These are phyloP conservation scores for Aspergillus diversus DNA, from an alignment of 495 filamentous ascomycete genomes.

Conservation along the genomic window DNA sequence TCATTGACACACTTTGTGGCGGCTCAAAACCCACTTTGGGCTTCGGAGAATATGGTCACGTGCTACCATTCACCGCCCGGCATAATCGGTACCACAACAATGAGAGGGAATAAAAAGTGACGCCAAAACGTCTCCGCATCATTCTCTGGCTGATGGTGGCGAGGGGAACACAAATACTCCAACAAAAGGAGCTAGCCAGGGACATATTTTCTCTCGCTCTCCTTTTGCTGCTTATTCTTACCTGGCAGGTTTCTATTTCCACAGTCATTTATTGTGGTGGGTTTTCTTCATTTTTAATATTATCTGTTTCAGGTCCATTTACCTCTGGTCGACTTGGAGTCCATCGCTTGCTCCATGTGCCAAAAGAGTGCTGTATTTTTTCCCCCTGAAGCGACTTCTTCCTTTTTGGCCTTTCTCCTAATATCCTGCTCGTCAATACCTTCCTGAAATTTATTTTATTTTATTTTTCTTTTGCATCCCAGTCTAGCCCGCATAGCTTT, in stretches of 20 bases:
- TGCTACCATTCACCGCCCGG: constrained; percentile 37
- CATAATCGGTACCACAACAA: constrained; percentile 10
- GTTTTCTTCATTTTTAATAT: no score
- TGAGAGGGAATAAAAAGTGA: constrained; percentile 8
- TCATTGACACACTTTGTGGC: constrained; percentile 49
- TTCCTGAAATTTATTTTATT: neutral
- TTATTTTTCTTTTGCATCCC: neutral
- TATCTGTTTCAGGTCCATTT: no score
- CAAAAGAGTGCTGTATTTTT: no score
- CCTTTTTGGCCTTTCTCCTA: no score
- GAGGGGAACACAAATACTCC: neutral
- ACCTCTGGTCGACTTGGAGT: no score
- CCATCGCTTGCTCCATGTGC: no score
- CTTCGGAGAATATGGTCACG: constrained; percentile 28
- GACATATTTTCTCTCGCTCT: neutral
- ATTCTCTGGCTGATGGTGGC: neutral
- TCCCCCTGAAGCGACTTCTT: no score
- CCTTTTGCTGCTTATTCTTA: neutral
- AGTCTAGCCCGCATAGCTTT: neutral
- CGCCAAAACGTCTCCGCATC: constrained; percentile 10
- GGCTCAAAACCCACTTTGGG: constrained; percentile 52
- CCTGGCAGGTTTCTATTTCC: no score
- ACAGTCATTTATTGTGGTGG: no score
- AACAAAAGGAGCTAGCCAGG: neutral
- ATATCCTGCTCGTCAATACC: neutral